phyloP scores from a whole-genome alignment of 257 asterid genomes.

The Petrea volubilis region DNA sequence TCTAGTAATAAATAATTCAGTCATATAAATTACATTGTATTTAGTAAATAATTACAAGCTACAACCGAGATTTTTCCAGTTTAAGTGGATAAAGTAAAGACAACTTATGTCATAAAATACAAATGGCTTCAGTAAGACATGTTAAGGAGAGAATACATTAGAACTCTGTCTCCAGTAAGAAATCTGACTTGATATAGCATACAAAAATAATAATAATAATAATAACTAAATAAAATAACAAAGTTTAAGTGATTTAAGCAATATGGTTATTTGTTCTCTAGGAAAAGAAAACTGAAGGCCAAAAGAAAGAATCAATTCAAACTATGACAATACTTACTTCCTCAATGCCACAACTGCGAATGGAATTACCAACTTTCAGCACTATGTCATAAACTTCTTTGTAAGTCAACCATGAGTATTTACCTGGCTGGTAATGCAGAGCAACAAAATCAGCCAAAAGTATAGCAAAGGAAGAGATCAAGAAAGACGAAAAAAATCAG shows the following conservation, averaged over 20 bases:
- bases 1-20: background rate
- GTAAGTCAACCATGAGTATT: constrained; percentile 69
- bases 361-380: constrained; percentile 62
- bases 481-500: background rate
- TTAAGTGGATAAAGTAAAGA: background rate
- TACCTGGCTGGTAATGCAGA: constrained; percentile 54
- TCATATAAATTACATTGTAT: background rate
- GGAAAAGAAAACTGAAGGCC: background rate
- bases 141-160: background rate
- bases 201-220: constrained; percentile 4
- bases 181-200: background rate
- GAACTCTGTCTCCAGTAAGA: background rate
- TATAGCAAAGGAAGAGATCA: background rate
- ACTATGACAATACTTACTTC: constrained; percentile 38
- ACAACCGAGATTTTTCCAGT: background rate
- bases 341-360: constrained; percentile 59
- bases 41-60: constrained; percentile 1
- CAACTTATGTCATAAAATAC: background rate
- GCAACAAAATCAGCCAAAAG: constrained; percentile 9
- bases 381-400: constrained; percentile 63
- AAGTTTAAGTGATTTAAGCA: background rate
- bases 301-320: background rate
- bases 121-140: background rate
- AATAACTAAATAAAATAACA: no score
- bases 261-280: background rate